phyloP scores from a whole-genome alignment of 2,329 filamentous ascomycete genomes.

The Hymenoscyphus infarciens region DNA sequence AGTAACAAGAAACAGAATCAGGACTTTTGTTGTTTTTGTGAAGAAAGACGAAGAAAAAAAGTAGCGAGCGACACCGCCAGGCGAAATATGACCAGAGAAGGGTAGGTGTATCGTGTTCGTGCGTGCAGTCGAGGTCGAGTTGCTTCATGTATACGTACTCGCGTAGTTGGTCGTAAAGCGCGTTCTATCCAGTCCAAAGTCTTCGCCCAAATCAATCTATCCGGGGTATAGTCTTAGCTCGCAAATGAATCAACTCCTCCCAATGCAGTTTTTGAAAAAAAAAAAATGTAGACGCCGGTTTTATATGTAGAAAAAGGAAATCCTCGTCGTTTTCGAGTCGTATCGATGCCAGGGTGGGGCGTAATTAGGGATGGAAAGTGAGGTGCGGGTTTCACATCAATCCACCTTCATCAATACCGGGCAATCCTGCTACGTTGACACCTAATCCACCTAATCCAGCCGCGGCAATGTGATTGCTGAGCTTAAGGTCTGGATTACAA shows the following conservation, averaged over 20 bases:
- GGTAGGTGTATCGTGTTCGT: constrained; percentile 11
- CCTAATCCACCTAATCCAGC: constrained; percentile 32
- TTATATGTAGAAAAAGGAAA: constrained; percentile 12
- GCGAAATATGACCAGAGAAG: constrained; percentile 18
- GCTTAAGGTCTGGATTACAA: constrained; percentile 78
- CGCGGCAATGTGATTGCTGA: constrained; percentile 36
- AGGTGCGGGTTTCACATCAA: constrained; percentile 33
- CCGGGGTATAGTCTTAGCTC: constrained; percentile 33
- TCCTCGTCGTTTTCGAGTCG: constrained; percentile 5
- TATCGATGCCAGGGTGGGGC: neutral
- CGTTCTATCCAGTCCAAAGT: constrained; percentile 25
- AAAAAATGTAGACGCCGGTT: constrained; percentile 21
- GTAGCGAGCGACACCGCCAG: constrained; percentile 14
- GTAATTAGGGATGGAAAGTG: constrained; percentile 1
- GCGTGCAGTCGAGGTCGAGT: constrained; percentile 12
- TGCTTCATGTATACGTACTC: constrained; percentile 11
- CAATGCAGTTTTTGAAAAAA: constrained; percentile 29
- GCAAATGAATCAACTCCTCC: constrained; percentile 29
- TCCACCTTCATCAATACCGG: constrained; percentile 53
- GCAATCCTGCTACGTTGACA: constrained; percentile 42
- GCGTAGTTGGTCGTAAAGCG: constrained; percentile 9
- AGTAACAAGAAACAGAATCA: neutral
- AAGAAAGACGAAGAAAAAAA: constrained; percentile 1
- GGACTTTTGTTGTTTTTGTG: constrained; percentile 7
- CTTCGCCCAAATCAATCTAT: constrained; percentile 31